Evolutionary conservation across 495 filamentous ascomycete species (phyloP).

Genomic region (Lasiosphaeris hirsuta): DNA sequence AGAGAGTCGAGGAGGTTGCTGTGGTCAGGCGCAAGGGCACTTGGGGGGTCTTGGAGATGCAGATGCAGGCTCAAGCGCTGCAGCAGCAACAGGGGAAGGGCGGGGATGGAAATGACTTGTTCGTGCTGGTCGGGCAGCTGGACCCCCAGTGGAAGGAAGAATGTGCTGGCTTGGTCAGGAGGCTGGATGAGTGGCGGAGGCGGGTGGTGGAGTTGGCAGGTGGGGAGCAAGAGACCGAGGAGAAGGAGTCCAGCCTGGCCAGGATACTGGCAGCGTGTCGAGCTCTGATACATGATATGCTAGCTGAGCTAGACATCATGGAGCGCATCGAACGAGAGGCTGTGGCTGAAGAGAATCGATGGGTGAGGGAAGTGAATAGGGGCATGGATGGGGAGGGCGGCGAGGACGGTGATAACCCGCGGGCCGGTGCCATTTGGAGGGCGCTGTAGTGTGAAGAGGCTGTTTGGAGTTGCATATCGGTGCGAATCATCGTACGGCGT

Average conservation of each 20-base stretch:
- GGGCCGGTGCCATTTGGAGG: conserved; percentile 35
- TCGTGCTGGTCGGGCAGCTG: conserved; percentile 39
- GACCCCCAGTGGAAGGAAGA: conserved; percentile 45
- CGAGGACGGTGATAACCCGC: not conserved
- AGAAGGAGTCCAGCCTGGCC: conserved; percentile 32
- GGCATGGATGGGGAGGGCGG: conserved; percentile 15
- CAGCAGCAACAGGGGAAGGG: conserved; percentile 7
- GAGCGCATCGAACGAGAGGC: conserved; percentile 45
- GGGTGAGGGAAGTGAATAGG: conserved; percentile 47
- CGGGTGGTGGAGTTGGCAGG: conserved; percentile 32
- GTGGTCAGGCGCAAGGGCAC: conserved; percentile 22
- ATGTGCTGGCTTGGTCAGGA: conserved; percentile 33
- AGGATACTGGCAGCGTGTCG: conserved; percentile 38
- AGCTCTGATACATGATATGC: conserved; percentile 43
- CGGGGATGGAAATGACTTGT: conserved; percentile 22
- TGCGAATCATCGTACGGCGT: no score
- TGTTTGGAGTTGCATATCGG: not conserved
- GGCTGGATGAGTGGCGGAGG: conserved; percentile 43
- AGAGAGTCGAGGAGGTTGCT: conserved; percentile 37
- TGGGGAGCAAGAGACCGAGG: not conserved
- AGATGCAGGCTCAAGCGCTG: no score
- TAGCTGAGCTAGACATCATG: conserved; percentile 47
- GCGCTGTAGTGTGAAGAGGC: conserved; percentile 15
- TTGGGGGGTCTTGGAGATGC: no score
- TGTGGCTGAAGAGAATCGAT: conserved; percentile 39